These are phyloP conservation scores for Mortierella sp. DNA, from an alignment of 371 early-diverging fungal species.

Conservation along the genomic window DNA sequence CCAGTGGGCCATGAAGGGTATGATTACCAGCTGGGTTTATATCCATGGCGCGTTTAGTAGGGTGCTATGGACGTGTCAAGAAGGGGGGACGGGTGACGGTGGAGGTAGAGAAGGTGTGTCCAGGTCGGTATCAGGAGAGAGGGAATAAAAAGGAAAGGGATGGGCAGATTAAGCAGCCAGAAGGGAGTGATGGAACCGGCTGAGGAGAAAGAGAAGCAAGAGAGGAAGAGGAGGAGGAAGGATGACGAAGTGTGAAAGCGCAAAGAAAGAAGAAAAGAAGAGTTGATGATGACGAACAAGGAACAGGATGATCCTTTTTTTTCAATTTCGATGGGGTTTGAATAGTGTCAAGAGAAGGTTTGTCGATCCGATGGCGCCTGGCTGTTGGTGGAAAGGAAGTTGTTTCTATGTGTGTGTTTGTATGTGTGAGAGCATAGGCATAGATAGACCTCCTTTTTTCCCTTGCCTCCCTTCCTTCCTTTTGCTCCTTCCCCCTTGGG, in stretches of 20 bases:
- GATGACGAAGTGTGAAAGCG: neutral
- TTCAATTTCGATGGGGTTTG: neutral
- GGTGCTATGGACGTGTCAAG: neutral
- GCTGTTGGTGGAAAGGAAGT: neutral
- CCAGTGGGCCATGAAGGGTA: neutral
- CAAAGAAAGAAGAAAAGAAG: neutral
- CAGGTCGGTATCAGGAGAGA: no score
- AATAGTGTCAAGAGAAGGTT: neutral
- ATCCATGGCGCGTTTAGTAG: constrained; percentile 16
- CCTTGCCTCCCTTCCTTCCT: neutral
- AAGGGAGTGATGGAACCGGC: neutral
- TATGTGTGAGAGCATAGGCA: neutral
- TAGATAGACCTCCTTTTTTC: constrained; percentile 10
- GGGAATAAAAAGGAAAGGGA: neutral
- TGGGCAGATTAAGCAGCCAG: neutral
- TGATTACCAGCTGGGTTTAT: constrained; percentile 15
- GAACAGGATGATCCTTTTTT: constrained; percentile 3
- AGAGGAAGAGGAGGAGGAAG: constrained; percentile 10
- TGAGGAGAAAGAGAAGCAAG: neutral
- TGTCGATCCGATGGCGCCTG: neutral
- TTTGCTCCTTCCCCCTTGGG: neutral
- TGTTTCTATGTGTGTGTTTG: neutral
- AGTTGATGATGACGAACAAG: constrained; percentile 11
- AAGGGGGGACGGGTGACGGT: neutral
- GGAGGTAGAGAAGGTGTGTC: neutral